A percentile compares a stretch with the other conserved stretches of the same genome.
Evolutionary conservation across 441 rosid species (phyloP).

Genomic region (Adansonia gregorii): DNA sequence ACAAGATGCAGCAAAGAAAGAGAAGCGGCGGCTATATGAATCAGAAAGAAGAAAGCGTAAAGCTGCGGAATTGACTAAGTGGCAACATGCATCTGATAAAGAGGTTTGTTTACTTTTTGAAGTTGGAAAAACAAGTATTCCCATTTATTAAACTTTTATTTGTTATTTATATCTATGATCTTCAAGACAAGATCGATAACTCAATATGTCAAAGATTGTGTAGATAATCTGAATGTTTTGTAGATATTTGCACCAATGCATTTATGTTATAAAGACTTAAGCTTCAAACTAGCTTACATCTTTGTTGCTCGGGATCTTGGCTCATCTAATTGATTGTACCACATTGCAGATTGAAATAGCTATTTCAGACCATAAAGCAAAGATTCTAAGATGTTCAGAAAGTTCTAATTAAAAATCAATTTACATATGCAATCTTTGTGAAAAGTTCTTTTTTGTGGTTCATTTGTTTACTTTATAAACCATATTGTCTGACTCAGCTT

Average conservation of each 20-base stretch:
- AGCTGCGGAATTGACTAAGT: conserved; percentile 49
- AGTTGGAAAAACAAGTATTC: conserved; percentile 21
- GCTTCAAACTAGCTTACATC: conserved; percentile 21
- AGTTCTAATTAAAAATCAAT: not conserved
- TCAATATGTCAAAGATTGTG: not conserved
- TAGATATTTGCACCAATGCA: conserved; percentile 6
- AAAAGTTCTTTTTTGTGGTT: conserved; percentile 2
- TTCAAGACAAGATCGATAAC: not conserved
- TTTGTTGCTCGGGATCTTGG: conserved; percentile 17
- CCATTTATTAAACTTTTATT: conserved; percentile 1
- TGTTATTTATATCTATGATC: conserved; percentile 8
- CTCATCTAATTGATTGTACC: conserved; percentile 12
- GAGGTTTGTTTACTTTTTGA: conserved; percentile 47
- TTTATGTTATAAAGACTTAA: not conserved
- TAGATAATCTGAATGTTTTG: conserved; percentile 4
- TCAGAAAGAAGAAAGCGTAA: conserved; percentile 57
- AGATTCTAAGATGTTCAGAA: conserved; percentile 2
- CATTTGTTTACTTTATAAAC: conserved; percentile 5
- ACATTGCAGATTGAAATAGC: conserved; percentile 12
- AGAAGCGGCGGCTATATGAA: conserved; percentile 79
- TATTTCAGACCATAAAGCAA: not conserved
- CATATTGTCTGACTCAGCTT: conserved; percentile 22
- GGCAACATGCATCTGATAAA: conserved; percentile 56
- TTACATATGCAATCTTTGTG: not conserved
- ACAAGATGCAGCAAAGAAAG: conserved; percentile 67